Conservation (phyloP, 1,139 yeast genomes). For the Pichia sp. region DNA sequence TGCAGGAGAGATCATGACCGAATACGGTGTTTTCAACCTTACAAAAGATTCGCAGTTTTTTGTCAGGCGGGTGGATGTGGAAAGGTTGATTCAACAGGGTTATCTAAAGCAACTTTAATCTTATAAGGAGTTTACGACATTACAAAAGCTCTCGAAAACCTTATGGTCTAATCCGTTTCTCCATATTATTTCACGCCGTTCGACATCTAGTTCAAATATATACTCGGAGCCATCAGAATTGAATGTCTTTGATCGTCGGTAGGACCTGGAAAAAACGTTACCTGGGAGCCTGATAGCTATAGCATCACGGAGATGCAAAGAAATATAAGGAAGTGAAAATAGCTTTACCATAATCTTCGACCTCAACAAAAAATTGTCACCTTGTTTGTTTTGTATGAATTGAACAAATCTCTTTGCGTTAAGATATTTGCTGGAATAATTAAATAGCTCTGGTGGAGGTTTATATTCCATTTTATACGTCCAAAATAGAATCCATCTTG, state of each 20-base stretch:
- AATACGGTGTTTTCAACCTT: conserved; percentile 90
- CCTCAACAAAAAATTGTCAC: not conserved
- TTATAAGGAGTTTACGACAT: conserved; percentile 4
- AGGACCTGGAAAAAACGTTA: conserved; percentile 25
- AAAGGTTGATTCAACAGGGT: conserved; percentile 89
- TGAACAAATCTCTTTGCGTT: conserved; percentile 1
- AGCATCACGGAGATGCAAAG: not conserved
- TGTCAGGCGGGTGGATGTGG: conserved; percentile 91
- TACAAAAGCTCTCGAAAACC: conserved; percentile 29
- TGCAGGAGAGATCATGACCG: conserved; percentile 97
- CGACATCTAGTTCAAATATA: conserved; percentile 4
- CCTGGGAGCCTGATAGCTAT: conserved; percentile 12
- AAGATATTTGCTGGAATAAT: conserved; percentile 3
- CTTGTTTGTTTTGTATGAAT: not conserved
- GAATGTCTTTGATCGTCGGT: conserved; percentile 16
- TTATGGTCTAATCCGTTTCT: conserved; percentile 23
- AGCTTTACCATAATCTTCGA: not conserved
- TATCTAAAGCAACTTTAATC: conserved; percentile 67
- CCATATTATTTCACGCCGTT: conserved; percentile 17
- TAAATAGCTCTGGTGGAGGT: conserved; percentile 18
- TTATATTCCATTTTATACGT: conserved; percentile 21
- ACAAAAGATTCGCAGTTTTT: conserved; percentile 95
- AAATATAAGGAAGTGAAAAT: conserved; percentile 7
- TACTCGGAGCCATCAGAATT: conserved; percentile 7
- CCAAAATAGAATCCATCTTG: conserved; percentile 44